Conservation (phyloP, 345 rosid species). For the Eutrema yunnanense region DNA sequence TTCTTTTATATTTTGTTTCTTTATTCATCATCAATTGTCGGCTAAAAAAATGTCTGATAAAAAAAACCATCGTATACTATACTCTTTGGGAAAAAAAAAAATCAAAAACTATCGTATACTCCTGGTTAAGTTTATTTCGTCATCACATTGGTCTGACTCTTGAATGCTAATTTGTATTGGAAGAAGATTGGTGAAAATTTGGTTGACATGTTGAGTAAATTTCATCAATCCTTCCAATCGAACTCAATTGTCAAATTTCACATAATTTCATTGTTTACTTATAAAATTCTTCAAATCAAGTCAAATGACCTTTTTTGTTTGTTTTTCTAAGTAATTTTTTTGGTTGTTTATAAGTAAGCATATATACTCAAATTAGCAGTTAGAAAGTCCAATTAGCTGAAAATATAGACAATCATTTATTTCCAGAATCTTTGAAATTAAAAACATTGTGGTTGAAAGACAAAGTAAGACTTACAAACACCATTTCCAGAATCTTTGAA, state of each 20-base stretch:
- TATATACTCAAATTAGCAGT: background rate
- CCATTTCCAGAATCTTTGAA: background rate
- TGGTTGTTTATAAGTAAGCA: too few relatives aligned
- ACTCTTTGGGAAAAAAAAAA: background rate
- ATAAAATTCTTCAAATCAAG: background rate
- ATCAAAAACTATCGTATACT: background rate
- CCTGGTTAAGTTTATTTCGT: background rate
- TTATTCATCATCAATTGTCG: background rate
- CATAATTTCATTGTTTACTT: background rate
- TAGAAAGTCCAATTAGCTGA: background rate
- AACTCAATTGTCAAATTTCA: background rate
- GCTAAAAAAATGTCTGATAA: background rate
- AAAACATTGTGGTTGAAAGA: background rate
- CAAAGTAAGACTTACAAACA: background rate
- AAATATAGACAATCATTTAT: background rate
- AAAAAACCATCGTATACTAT: background rate
- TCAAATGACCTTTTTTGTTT: background rate
- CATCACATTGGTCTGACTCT: background rate
- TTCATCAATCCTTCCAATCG: background rate
- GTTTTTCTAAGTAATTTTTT: too few relatives aligned
- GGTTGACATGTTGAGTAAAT: background rate
- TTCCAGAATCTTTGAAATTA: background rate
- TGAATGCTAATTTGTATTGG: background rate
- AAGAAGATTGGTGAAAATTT: background rate
- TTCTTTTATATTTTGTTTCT: background rate